phyloP scores from a whole-genome alignment of 176 grass and related monocot species.

The Poa pratensis region DNA sequence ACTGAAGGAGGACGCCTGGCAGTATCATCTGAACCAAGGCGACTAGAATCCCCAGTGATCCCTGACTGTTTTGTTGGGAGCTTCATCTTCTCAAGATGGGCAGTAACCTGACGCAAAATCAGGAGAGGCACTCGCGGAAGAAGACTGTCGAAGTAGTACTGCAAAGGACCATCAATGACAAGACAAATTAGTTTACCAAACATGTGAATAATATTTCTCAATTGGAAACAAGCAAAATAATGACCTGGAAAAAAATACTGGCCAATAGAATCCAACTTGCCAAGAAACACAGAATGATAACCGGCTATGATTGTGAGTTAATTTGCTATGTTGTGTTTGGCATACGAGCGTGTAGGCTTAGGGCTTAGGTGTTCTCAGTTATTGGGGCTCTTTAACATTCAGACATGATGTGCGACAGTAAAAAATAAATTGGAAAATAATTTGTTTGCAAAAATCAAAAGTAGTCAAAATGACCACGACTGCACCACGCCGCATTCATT shows the following conservation, averaged over 20 bases:
- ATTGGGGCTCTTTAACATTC: not conserved
- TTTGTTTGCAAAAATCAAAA: not conserved
- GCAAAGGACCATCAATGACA: constrained; percentile 45
- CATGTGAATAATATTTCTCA: constrained; percentile 14
- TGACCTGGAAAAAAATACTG: not conserved
- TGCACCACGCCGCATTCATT: not conserved
- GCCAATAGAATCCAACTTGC: not conserved
- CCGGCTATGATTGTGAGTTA: not conserved
- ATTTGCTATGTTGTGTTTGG: constrained; percentile 8
- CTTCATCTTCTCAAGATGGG: constrained; percentile 83
- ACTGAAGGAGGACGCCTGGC: constrained; percentile 89
- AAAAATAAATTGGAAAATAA: not conserved
- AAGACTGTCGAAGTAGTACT: constrained; percentile 98
- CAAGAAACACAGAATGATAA: not conserved
- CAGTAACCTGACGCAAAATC: constrained; percentile 74
- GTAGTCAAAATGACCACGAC: not conserved
- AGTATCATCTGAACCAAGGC: constrained; percentile 87
- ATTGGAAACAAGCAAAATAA: constrained; percentile 14
- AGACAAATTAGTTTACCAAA: constrained; percentile 21
- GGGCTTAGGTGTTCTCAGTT: not conserved
- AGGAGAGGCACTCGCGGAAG: constrained; percentile 86
- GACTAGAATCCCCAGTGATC: constrained; percentile 83
- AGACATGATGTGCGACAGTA: not conserved
- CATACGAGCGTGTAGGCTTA: not conserved
- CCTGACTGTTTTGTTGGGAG: constrained; percentile 85